phyloP scores from a whole-genome alignment of 371 early-diverging fungal genomes.

The Apophysomyces elegans region DNA sequence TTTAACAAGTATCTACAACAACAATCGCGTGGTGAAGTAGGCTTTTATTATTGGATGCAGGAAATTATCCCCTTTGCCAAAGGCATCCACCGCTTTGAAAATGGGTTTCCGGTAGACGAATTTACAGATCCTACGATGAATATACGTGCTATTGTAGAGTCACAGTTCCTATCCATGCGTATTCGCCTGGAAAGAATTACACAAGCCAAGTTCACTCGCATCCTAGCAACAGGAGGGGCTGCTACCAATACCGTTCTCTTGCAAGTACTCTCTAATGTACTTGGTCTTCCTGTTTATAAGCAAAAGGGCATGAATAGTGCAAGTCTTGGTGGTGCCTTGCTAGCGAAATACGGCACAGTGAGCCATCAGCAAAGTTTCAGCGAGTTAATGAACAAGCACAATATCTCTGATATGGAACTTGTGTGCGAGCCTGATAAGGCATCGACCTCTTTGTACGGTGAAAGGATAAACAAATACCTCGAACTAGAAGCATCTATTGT shows the following conservation, averaged over 20 bases:
- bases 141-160: conserved; percentile 73
- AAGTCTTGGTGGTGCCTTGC: conserved; percentile 50
- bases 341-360: conserved; percentile 43
- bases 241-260: conserved; percentile 62
- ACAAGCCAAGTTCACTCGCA: conserved; percentile 26
- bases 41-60: conserved; percentile 74
- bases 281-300: conserved; percentile 69
- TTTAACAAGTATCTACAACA: conserved; percentile 53
- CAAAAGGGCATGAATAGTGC: conserved; percentile 51
- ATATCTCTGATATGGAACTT: conserved; percentile 30
- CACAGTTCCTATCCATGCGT: conserved; percentile 79
- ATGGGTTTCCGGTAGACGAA: conserved; percentile 52
- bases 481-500: background rate
- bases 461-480: conserved; percentile 12
- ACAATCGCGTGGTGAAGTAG: conserved; percentile 36
- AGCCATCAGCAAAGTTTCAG: conserved; percentile 26
- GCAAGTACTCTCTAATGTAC: conserved; percentile 69
- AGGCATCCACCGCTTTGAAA: conserved; percentile 70
- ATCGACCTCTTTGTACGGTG: conserved; percentile 17
- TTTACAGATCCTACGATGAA: conserved; percentile 48
- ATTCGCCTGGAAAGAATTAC: conserved; percentile 46
- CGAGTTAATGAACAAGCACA: conserved; percentile 41
- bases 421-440: conserved; percentile 32
- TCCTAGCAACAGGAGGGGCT: conserved; percentile 82
- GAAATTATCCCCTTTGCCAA: conserved; percentile 80